Evolutionary conservation across 805 yeast species (phyloP), one percentile per base, ranked within the genome.

Genomic region (Myxozyma udenii): DNA sequence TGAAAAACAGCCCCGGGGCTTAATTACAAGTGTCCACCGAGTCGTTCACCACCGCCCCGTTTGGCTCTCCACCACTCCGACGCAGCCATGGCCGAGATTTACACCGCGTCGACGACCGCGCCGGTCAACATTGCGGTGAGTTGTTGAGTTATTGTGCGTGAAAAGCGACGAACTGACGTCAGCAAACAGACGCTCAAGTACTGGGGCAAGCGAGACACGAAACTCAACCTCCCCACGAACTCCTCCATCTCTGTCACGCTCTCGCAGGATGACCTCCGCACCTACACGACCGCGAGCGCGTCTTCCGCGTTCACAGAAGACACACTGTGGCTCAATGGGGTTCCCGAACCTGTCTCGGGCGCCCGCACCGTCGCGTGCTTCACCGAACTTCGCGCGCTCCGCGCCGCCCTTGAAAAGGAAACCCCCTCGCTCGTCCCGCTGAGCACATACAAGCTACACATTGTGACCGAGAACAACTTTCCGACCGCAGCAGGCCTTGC

Each of bases 401-500:
- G 98, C 68, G 60, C 64, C 24, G 73, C 76, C 57, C 63, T 85
- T 45, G 97, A 90, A 69, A 57, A 61, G 14, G 45, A 62, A n/a
- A 80, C 87, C 64, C 33, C 75, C 0, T 54, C 71, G 1, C 70
- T 84, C 58, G 87, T 90, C 4, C 58, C 62, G 18, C 42, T 89
- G 53, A 78, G 91, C 28, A 63, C 73, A 18, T 81, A 78, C 78
- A 76, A 78, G 46, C 74, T 93, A 51, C 87, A 83, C 63, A 85
- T 93, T 61, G 95, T 87, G 12, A 83, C 95, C 24, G 95, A 88
- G 66, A 93, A 93, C 74, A 93, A 93, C 72, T 93, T 93, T 77
- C 99, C 99, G 46, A 93, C 99, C 23, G 98, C 98, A 28, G 98
- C 98, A 4, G 98, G 98, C 2, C 78, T 93, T 62, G 98, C 98